A percentile compares a stretch with the other conserved stretches of the same genome.
Conservation (phyloP, 1,284 basidiomycete genomes). For the Stereum hirsutum region DNA sequence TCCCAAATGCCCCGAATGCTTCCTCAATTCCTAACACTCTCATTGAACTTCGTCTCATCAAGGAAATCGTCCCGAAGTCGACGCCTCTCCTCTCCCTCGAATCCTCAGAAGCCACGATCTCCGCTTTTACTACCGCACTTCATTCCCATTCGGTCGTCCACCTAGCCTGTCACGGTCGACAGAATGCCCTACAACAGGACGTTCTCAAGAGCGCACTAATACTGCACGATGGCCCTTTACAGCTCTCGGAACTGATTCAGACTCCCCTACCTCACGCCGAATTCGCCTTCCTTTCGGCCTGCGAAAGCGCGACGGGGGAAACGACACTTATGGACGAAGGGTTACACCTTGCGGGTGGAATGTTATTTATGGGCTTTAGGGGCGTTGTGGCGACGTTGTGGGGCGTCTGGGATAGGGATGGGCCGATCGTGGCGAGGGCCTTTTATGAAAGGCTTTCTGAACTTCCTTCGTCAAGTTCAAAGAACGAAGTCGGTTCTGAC, state of each 20-base stretch:
- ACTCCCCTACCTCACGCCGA: background rate
- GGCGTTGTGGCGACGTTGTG: slow-evolving; percentile 18
- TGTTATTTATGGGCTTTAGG: slow-evolving; percentile 15
- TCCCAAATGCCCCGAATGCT: background rate
- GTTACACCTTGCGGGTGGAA: slow-evolving; percentile 15
- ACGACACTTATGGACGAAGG: slow-evolving; percentile 1
- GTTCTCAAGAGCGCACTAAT: slow-evolving; percentile 1
- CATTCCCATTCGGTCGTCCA: background rate
- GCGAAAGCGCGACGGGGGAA: slow-evolving; percentile 3
- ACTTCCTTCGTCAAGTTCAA: too few species aligned
- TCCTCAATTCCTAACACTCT: background rate
- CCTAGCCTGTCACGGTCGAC: background rate
- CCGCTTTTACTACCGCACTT: background rate
- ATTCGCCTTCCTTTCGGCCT: slow-evolving; percentile 2
- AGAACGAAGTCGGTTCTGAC: too few species aligned
- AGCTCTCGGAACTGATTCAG: background rate
- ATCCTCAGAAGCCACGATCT: background rate
- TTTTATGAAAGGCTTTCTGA: too few species aligned
- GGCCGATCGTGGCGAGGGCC: too few species aligned
- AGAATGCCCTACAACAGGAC: background rate
- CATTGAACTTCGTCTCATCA: background rate
- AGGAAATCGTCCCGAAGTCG: background rate
- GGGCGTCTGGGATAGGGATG: too few species aligned
- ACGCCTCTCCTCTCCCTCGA: background rate
- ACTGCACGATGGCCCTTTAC: background rate